Evolutionary conservation across 768 basidiomycete species (phyloP).

Genomic region (Xerocomus brunneocitrinus): DNA sequence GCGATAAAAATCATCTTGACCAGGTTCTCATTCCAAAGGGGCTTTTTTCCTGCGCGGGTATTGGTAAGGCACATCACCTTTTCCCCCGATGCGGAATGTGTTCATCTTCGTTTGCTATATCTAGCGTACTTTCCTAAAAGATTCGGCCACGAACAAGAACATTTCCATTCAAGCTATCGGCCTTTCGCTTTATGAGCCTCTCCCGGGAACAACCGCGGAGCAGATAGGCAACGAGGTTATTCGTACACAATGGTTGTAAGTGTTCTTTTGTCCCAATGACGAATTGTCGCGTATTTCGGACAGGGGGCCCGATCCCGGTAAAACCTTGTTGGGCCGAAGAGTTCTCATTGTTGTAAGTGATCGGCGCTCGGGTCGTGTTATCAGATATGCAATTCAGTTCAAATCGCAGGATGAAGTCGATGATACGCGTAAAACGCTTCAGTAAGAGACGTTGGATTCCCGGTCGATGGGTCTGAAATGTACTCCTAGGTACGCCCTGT

Average conservation of each 20-base stretch:
- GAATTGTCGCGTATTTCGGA: not conserved
- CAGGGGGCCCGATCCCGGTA: constrained; percentile 63
- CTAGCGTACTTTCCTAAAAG: constrained; percentile 82
- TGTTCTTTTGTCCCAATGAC: constrained; percentile 10
- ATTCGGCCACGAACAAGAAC: constrained; percentile 61
- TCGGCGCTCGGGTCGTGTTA: constrained; percentile 5
- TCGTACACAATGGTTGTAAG: constrained; percentile 95
- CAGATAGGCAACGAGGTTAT: constrained; percentile 81
- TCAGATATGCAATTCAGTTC: constrained; percentile 8
- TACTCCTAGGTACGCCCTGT: constrained; percentile 71
- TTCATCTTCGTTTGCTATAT: not conserved
- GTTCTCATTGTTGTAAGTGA: constrained; percentile 76
- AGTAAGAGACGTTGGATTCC: constrained; percentile 44
- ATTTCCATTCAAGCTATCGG: constrained; percentile 96
- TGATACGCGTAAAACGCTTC: constrained; percentile 83
- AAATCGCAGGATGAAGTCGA: constrained; percentile 74
- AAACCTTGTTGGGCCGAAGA: constrained; percentile 70
- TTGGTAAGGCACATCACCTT: constrained; percentile 43
- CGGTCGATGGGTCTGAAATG: not conserved
- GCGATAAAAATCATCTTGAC: constrained; percentile 11
- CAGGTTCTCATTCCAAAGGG: constrained; percentile 42
- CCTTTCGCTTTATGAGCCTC: constrained; percentile 88
- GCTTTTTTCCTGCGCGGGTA: constrained; percentile 94
- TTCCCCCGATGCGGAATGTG: not conserved
- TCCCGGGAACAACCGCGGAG: constrained; percentile 69